These are phyloP conservation scores for Candida orba DNA, from an alignment of 805 yeast genomes.

Conservation along the genomic window DNA sequence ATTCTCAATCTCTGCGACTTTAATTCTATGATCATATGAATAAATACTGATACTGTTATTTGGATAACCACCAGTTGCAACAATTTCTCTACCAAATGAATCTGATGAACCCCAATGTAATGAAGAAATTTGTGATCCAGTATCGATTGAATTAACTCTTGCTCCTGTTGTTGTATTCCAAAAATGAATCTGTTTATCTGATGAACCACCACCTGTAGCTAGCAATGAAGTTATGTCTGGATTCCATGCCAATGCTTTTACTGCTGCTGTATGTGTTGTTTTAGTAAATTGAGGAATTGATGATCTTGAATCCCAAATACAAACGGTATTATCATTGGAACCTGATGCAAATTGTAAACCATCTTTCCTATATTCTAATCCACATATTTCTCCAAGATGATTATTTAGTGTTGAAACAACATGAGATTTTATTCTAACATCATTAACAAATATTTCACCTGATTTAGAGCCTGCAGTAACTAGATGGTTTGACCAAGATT, in stretches of 20 bases:
- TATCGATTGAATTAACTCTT: conserved; percentile 75
- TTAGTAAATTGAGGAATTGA: conserved; percentile 65
- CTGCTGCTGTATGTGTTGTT: conserved; percentile 85
- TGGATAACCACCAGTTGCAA: conserved; percentile 92
- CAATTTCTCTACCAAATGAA: conserved; percentile 73
- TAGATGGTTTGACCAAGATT: conserved; percentile 77
- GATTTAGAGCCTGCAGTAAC: conserved; percentile 83
- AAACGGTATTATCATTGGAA: conserved; percentile 89
- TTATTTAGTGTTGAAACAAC: conserved; percentile 49
- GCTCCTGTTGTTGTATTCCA: conserved; percentile 95
- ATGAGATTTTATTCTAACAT: conserved; percentile 80
- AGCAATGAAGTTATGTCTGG: conserved; percentile 75
- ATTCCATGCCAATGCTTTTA: conserved; percentile 92
- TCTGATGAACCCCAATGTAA: conserved; percentile 81
- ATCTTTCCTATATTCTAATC: conserved; percentile 76
- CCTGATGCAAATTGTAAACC: conserved; percentile 86
- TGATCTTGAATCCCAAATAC: conserved; percentile 85
- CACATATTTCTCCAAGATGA: conserved; percentile 90
- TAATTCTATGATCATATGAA: conserved; percentile 77
- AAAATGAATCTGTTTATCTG: conserved; percentile 82
- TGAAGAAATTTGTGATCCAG: conserved; percentile 93
- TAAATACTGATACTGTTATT: conserved; percentile 76
- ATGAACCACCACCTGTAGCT: conserved; percentile 97
- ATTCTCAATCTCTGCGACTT: conserved; percentile 76
- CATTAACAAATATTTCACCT: conserved; percentile 82